Evolutionary conservation across 345 rosid species (phyloP).

Genomic region (Nephelium lappaceum): DNA sequence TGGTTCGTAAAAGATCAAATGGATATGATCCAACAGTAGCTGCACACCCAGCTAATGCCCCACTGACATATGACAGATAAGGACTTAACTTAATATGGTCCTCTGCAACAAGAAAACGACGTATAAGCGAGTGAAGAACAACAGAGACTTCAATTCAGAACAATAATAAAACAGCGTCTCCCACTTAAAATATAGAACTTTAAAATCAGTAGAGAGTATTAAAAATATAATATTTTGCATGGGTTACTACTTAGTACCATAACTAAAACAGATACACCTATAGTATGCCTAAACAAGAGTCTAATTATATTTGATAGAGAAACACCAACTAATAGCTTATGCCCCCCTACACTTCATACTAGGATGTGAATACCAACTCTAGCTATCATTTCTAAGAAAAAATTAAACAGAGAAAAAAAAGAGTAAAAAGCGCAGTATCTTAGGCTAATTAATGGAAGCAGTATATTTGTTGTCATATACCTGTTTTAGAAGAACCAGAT

Average conservation of each 20-base stretch:
- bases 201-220: neutral
- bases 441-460: neutral
- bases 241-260: neutral
- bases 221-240: neutral
- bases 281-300: neutral
- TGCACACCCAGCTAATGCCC: constrained; percentile 92
- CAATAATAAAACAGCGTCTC: neutral
- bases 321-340: neutral
- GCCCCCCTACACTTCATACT: neutral
- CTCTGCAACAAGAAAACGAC: constrained; percentile 53
- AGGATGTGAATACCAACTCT: neutral
- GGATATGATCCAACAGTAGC: constrained; percentile 99
- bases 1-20: constrained; percentile 89
- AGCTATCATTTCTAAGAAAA: neutral
- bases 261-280: neutral
- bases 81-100: constrained; percentile 86
- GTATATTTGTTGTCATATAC: constrained; percentile 32
- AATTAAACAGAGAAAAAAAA: neutral
- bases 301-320: neutral
- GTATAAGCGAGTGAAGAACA: neutral
- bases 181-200: neutral
- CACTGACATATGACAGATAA: constrained; percentile 77
- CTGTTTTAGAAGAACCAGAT: constrained; percentile 86
- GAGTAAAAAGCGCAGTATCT: too few species aligned
- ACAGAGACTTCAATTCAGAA: neutral